Base-by-base conservation (phyloP, 192 early-diverging fungal species). In the Hyaloraphidium curvatum region DNA sequence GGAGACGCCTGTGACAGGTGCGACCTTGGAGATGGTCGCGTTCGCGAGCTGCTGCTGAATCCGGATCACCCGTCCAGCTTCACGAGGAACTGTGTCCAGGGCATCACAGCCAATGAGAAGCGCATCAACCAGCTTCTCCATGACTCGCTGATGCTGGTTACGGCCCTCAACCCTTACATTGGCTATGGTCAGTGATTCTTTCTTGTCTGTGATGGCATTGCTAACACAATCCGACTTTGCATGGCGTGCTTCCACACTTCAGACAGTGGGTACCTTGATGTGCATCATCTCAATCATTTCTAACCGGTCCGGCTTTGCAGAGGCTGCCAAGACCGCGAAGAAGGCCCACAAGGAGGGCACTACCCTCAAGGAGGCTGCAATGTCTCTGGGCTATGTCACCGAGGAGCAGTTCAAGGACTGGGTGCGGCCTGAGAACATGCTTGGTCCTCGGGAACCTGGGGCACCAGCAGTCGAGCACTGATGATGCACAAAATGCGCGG, bases 91-190 rank as follows among this genome's bases (percentile, higher is more conserved):
- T 98, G 95, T 66, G 87, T 96, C 51, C 80, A 72, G 26, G 95
- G 92, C 48, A 97, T 97, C 66, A 58, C 80, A 57, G 81, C 93
- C 31, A 92, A 95, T 74, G 81, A 89, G 74, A 74, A 84, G 59
- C 80, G 82, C 60, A 97, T 97, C 70, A 72, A 76, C 33, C 63
- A 65, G 50, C 76, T 95, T 60, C 78, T 97, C 69, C 77, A 97
- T 53, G 84, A 94, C 70, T 87, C 80, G 31, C 72, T 96, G 43
- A 98, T 98, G 95, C 78, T 98, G 60, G 95, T 98, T 43, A 98
- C 95, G 52, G 92, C 95, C 16, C 74, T 98, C 31, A 98, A 98
- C 78, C 88, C 89, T 29, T 74, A 95, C 61, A 94, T 98, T 73
- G 95, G 91, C 52, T 61, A 28, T 63, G 13, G 19, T n/a, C 7